Base-by-base conservation (phyloP, 2,329 filamentous ascomycete species). In the Colletotrichum filicis region DNA sequence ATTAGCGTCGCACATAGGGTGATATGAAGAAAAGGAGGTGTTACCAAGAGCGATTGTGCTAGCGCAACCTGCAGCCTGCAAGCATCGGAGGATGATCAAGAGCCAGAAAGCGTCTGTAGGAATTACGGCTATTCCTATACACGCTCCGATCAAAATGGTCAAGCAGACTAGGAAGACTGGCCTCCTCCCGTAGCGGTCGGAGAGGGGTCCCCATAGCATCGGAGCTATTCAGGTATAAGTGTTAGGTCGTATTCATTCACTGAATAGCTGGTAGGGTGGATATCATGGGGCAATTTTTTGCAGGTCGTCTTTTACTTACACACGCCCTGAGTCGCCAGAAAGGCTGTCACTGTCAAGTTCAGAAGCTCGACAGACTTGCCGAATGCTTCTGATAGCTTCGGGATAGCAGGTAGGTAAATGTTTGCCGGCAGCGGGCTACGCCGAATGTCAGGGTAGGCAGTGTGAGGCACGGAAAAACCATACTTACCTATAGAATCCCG, bases 171-270 rank as follows among this genome's bases (percentile, higher is more conserved):
- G 22, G 9, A 81, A 81, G 2, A 81, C 59, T 0, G 79, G 79
- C 5, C 81, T 74, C 2, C 81, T 75, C 16, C 80, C 80, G 59
- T 79, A 79, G 4, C 78, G 77, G 62, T 82, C 81, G 1, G 80
- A 82, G 4, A 82, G 69, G 1, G 81, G 77, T 7, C 80, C 80
- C 81, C 81, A 82, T 6, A 82, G 75, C 78, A 82, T 81, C 1
- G 80, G 80, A 1, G 80, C 76, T 66, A 28, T 55, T 11, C 1
- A 28, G 1, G 35, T 2, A n/a, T 2, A 12, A 9, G 7, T 28
- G 26, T 66, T 32, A 66, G 63, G 32, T 16, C 9, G 6, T 6
- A 24, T 7, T 11, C n/a, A 12, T 24, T 0, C 28, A 8, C 32
- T 2, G 11, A 7, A 16, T 6, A 1, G n/a, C 8, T 4, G 14